Evolutionary conservation across 306 rosid species (phyloP).

Genomic region (Mimosa bimucronata): DNA sequence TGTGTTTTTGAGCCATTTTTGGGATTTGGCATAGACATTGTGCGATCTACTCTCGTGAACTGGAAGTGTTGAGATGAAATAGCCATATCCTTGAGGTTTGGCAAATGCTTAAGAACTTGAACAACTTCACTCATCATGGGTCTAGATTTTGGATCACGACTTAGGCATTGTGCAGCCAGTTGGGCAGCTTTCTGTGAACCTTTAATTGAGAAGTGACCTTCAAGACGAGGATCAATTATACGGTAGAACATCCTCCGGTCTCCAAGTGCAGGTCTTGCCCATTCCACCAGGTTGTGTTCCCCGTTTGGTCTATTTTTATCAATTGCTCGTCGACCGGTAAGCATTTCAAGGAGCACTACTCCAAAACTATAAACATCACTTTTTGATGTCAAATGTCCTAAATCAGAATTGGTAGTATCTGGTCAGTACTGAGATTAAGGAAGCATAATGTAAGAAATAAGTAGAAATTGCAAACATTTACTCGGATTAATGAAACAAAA

Average conservation of each 20-base stretch:
- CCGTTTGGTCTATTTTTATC: slow-evolving; percentile 94
- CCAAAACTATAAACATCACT: slow-evolving; percentile 98
- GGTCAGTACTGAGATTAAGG: slow-evolving; percentile 15
- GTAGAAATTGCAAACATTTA: slow-evolving; percentile 4
- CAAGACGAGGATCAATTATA: slow-evolving; percentile 86
- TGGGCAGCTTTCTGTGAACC: slow-evolving; percentile 80
- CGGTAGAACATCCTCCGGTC: slow-evolving; percentile 76
- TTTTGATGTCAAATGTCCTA: slow-evolving; percentile 92
- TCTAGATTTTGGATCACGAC: slow-evolving; percentile 88
- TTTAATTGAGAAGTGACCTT: slow-evolving; percentile 92
- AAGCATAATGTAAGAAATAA: slow-evolving; percentile 1
- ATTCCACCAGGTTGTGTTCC: slow-evolving; percentile 91
- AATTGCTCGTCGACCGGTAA: slow-evolving; percentile 87
- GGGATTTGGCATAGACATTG: slow-evolving; percentile 62
- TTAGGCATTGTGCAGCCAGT: slow-evolving; percentile 81
- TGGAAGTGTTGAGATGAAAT: slow-evolving; percentile 74
- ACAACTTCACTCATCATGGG: slow-evolving; percentile 89
- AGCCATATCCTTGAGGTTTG: slow-evolving; percentile 89
- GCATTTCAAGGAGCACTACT: slow-evolving; percentile 91
- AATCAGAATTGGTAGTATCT: slow-evolving; percentile 32
- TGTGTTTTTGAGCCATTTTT: slow-evolving; percentile 65
- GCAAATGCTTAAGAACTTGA: slow-evolving; percentile 74
- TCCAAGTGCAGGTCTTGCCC: slow-evolving; percentile 83
- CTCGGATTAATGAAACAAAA: not conserved
- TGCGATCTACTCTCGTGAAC: slow-evolving; percentile 66